phyloP scores from a whole-genome alignment of 2,329 filamentous ascomycete species.

The Penicillium polonicum region DNA sequence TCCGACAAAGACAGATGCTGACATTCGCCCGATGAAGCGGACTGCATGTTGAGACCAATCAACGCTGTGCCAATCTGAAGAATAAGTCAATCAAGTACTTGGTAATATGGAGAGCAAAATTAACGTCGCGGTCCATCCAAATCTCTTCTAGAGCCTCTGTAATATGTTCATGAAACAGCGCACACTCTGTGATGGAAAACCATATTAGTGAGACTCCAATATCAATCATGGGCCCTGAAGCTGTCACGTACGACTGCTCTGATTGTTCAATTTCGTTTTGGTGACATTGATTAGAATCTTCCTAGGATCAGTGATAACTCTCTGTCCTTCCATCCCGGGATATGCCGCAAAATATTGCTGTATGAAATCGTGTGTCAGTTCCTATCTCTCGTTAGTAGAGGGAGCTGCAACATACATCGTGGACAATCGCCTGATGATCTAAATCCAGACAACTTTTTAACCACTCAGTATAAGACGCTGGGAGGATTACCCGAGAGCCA shows the following conservation, averaged over 20 bases:
- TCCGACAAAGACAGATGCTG: background rate
- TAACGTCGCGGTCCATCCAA: background rate
- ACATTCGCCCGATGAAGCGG: background rate
- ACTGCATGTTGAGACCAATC: background rate
- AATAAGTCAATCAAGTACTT: no score
- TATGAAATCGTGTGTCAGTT: no score
- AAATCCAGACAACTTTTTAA: background rate
- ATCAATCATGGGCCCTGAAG: no score
- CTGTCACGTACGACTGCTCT: background rate
- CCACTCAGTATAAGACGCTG: background rate
- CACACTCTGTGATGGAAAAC: background rate
- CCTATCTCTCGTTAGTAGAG: no score
- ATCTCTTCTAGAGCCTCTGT: background rate
- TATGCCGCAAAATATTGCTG: background rate
- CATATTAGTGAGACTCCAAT: background rate
- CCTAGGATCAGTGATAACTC: background rate
- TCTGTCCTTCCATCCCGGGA: background rate
- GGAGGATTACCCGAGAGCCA: background rate
- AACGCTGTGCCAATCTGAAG: background rate
- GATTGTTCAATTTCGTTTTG: background rate
- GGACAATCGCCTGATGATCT: background rate
- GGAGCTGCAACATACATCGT: background rate
- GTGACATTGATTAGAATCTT: background rate
- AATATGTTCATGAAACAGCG: background rate
- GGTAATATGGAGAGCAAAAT: no score